Evolutionary conservation across 176 grass and related monocot species (phyloP).

Genomic region (Avena sativa): DNA sequence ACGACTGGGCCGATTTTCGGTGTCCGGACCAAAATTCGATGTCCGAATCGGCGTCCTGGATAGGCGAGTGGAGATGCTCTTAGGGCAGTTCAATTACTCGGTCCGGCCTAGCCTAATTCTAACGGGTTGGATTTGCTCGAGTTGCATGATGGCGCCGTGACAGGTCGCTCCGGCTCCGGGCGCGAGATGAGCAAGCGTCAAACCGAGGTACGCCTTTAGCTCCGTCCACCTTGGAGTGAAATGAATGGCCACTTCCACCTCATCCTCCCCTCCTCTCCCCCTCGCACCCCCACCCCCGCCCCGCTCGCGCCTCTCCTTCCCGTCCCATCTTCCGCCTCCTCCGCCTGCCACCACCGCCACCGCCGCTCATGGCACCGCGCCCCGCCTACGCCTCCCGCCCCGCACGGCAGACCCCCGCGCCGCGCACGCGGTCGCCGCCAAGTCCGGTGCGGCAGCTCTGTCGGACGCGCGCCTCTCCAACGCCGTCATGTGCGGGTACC

Average conservation of each 20-base stretch:
- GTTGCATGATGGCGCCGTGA: no score
- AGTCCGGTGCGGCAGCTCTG: slow-evolving; percentile 32
- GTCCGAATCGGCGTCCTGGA: no score
- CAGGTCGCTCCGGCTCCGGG: no score
- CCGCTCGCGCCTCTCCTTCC: slow-evolving; percentile 36
- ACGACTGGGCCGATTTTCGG: no score
- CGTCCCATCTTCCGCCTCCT: background rate
- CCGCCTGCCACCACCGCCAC: background rate
- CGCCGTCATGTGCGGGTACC: slow-evolving; percentile 60
- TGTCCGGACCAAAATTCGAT: no score
- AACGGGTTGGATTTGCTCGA: no score
- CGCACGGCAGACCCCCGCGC: slow-evolving; percentile 48
- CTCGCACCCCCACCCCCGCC: background rate
- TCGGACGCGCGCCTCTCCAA: slow-evolving; percentile 39
- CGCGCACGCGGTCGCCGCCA: slow-evolving; percentile 42
- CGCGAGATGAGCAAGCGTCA: no score
- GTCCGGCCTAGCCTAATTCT: no score
- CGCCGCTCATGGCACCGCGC: background rate
- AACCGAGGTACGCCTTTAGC: no score
- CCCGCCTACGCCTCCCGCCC: background rate
- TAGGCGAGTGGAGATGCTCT: no score
- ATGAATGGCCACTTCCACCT: slow-evolving; percentile 62
- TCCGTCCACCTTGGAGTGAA: slow-evolving; percentile 27
- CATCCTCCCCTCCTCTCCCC: slow-evolving; percentile 37
- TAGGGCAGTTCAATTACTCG: no score